Base-by-base conservation (phyloP, 2,329 filamentous ascomycete species). In the Pleoardoris graminearum region DNA sequence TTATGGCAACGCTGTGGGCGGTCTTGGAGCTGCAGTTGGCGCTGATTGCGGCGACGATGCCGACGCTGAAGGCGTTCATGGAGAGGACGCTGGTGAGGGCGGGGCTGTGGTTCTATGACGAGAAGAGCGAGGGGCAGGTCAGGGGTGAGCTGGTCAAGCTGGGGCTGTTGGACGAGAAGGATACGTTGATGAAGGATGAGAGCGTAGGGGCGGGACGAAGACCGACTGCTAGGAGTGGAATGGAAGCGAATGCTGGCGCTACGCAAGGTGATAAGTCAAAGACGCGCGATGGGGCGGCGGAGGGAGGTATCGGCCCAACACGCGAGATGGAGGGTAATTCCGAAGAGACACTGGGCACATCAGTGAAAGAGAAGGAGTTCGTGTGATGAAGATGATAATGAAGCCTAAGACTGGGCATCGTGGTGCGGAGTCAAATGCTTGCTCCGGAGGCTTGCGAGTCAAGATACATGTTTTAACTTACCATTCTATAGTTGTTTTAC, bases 31-130 rank as follows among this genome's bases (percentile, higher is more conserved):
- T 53, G 41, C 58, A 66, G 19, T 54, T 68, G 23, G 66, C 59
- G 8, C 51, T 67, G n/a, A 63, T 67, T 23, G 66, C 60, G 4
- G 66, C 66, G 11, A 67, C 58, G 14, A 58, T 67, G 12, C 66
- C 66, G 16, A 68, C 64, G 21, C 51, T 68, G 30, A 65, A 66
- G 55, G 42, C 38, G 17, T 63, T 66, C 21, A 51, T 65, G 47
- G 43, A 55, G 21, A 42, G 23, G 17, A 23, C 33, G 22, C 50
- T 60, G 3, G 36, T 54, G 7, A 53, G 44, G 35, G 17, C 56
- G 12, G 57, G 59, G 1, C 16, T 48, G 35, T 58, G 54, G 43
- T 60, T 62, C 27, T 62, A 62, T 33, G 51, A 60, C n/a, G 51
- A 56, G 51, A 44, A 50, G 17, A 49, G 36, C 14, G 59, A 62